Conservation (phyloP, 2,329 filamentous ascomycete species). For the Colletotrichum filicis region DNA sequence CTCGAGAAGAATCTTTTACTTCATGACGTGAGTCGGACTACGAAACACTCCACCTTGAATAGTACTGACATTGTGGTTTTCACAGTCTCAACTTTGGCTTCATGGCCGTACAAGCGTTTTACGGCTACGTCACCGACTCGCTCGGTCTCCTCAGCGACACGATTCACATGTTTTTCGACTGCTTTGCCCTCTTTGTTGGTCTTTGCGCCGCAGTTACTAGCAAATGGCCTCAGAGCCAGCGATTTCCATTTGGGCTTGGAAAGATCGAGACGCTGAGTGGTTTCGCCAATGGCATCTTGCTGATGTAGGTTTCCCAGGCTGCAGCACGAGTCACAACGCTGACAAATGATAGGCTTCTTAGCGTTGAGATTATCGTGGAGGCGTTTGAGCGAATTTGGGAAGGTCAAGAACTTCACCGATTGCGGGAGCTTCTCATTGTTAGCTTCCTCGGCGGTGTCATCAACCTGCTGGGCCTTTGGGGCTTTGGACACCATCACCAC, state of each 20-base stretch:
- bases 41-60: not conserved
- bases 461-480: conserved; percentile 91
- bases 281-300: conserved; percentile 94
- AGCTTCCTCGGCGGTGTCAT: conserved; percentile 88
- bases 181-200: conserved; percentile 89
- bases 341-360: conserved; percentile 75
- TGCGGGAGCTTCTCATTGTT: conserved; percentile 89
- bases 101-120: conserved; percentile 94
- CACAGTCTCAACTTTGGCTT: conserved; percentile 89
- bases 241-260: conserved; percentile 94
- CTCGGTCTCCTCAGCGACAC: conserved; percentile 96
- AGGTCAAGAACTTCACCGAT: conserved; percentile 83
- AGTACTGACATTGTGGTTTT: conserved; percentile 23
- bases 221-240: conserved; percentile 91
- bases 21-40: conserved; percentile 77
- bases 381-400: conserved; percentile 89
- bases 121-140: conserved; percentile 93
- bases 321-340: not conserved
- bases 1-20: conserved; percentile 95
- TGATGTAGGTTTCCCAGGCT: conserved; percentile 71
- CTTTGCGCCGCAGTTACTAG: conserved; percentile 93
- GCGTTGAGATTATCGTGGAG: conserved; percentile 95
- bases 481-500: conserved; percentile 78
- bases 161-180: conserved; percentile 99
- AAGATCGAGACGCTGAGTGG: conserved; percentile 97